Percentiles rank a stretch among this genome's conserved stretches.
Conservation (phyloP, 345 rosid genomes). For the Noccaea caerulescens region DNA sequence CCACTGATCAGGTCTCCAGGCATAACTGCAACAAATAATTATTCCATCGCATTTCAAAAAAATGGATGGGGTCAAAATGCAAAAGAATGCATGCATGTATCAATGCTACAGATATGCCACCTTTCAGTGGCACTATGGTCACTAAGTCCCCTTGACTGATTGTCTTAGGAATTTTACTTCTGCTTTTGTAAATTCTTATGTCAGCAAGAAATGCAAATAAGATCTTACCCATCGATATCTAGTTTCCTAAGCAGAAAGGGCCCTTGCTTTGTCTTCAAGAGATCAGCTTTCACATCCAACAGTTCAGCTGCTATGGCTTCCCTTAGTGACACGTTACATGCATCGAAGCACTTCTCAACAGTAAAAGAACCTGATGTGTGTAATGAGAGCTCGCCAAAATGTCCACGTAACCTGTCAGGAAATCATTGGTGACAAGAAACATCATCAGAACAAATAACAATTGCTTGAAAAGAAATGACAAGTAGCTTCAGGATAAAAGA, state of each 20-base stretch:
- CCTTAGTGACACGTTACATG: conserved; percentile 66
- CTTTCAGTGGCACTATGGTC: background rate
- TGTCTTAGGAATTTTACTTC: background rate
- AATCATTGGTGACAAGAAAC: conserved; percentile 30
- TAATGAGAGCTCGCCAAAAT: conserved; percentile 79
- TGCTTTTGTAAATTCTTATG: too few species aligned
- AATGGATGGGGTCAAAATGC: background rate
- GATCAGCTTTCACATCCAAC: conserved; percentile 59
- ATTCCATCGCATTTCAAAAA: conserved; percentile 12
- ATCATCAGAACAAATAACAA: conserved; percentile 20
- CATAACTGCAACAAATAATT: conserved; percentile 53
- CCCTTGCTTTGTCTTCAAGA: conserved; percentile 82
- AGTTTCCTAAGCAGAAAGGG: conserved; percentile 77
- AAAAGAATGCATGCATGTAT: conserved; percentile 10
- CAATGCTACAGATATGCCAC: background rate
- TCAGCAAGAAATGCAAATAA: conserved; percentile 17
- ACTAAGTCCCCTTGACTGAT: background rate
- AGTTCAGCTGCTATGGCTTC: conserved; percentile 80
- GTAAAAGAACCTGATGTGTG: conserved; percentile 81
- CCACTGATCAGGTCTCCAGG: conserved; percentile 76
- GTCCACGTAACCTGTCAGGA: conserved; percentile 66
- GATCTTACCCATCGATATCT: conserved; percentile 76
- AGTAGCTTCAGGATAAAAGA: background rate
- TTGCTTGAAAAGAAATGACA: background rate
- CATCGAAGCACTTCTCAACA: conserved; percentile 79